Base-by-base conservation (phyloP, 106 monocot genomes). In the Allium fistulosum region DNA sequence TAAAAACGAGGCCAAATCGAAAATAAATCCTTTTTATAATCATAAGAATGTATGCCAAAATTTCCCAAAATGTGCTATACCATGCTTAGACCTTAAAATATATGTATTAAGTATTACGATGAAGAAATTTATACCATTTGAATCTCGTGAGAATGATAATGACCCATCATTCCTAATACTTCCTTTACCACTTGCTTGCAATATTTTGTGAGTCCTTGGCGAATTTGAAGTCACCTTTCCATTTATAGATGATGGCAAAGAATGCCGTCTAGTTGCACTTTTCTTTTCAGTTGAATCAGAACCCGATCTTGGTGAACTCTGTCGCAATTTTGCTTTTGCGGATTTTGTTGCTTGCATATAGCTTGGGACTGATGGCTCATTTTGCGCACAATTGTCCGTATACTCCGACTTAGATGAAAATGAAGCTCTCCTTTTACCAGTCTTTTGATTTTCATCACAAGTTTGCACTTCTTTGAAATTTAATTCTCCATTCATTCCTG, bases 301-400 rank as follows among this genome's bases (percentile, higher is more conserved):
- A 8, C 73, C 79, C 50, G 86, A 65, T 62, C 81, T 83, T 50
- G 92, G 96, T 45, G 80, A 90, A 67, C 48, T 75, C 48, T 79
- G 87, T 12, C 85, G 75, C 48, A 88, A 55, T 65, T 90, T 90
- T 73, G 94, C 94, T 68, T 94, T 94, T n/a, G 85, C 82, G 63
- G 94, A 94, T 67, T 85, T 72, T 58, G 94, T 94, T 55, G 85
- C 63, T 57, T 78, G 79, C 94, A 94, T 94, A 60, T 91, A 94
- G 65, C 90, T 94, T 3, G 94, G 94, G 64, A 94, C 47, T 1
- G 64, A 56, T 51, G 83, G 85, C 63, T 74, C 77, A 45, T 80
- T 87, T 61, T 80, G 84, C 46, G 57, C 16, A 57, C 83, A 80
- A 46, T 84, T 82, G 46, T 97, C 88, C 8, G 63, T 55, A 64